Evolutionary conservation across 371 early-diverging fungal species (phyloP), one percentile per base, ranked within the genome.

Genomic region (Enteropsectra breve): DNA sequence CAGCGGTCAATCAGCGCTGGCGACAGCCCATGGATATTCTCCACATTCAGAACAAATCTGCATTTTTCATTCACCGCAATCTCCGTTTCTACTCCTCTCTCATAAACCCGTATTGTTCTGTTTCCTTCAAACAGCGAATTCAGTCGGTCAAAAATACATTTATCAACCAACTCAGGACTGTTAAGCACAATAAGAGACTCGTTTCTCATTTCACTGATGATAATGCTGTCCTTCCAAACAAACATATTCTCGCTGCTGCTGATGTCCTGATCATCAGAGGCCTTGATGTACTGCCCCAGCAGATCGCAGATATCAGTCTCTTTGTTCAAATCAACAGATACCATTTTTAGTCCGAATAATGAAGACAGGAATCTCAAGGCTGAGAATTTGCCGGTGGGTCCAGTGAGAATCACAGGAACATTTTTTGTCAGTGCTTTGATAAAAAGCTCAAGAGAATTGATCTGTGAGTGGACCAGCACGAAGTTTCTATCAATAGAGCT

Each of bases 1-100:
- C 76, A 77, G 52, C 80, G 55, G 62, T 80, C 78, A 38, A 68
- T 38, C 3, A 80, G 48, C 18, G 80, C 76, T 1, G 75, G 76
- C 15, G 76, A 76, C n/a, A 79, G 62, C 28, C 55, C 47, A 24
- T 61, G 43, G 33, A 47, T 45, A 40, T 72, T 63, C 40, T 72
- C 75, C 2, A 52, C 46, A 13, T 68, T 11, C 18, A 73, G 18
- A 33, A 73, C 32, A 33, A 73, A 33, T 46, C 28, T 37, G 11
- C 59, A 45, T 13, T 56, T 13, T 36, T 24, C 18, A 57, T 70
- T 28, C 3, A 75, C 52, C 0, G 1, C 28, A 23, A 69, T 50
- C 28, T 66, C 26, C 18, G 66, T 67, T 29, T 76, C 76, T 34
- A 66, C 40, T 21, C 66, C 69, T 37, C 49, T 73, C 59, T 76